phyloP scores from a whole-genome alignment of 106 monocot genomes.

The Xerophyta viscosa region DNA sequence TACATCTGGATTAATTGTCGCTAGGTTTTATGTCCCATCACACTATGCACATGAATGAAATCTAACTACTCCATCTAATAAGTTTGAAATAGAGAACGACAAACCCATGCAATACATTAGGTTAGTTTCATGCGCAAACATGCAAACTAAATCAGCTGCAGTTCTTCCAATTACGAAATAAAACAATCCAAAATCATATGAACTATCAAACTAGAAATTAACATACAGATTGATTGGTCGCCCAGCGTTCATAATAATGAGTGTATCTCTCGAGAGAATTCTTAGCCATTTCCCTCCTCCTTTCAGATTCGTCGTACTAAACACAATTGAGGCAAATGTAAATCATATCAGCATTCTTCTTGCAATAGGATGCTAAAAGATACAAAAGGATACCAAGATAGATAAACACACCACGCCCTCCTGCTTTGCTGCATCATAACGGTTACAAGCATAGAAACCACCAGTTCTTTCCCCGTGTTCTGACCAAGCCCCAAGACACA shows the following conservation, averaged over 20 bases:
- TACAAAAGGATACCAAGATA: neutral
- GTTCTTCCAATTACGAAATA: too few relatives aligned
- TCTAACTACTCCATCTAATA: too few relatives aligned
- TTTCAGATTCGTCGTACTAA: slow-evolving; percentile 85
- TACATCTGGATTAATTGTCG: too few relatives aligned
- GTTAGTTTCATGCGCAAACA: too few relatives aligned
- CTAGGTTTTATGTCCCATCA: too few relatives aligned
- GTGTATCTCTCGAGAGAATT: slow-evolving; percentile 84
- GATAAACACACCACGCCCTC: slow-evolving; percentile 53
- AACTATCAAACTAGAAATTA: neutral
- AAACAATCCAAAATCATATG: too few relatives aligned
- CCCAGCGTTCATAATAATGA: slow-evolving; percentile 88
- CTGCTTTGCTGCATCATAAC: slow-evolving; percentile 81
- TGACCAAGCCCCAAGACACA: slow-evolving; percentile 83
- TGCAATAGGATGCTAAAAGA: too few relatives aligned
- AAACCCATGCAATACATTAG: too few relatives aligned
- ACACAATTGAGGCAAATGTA: neutral
- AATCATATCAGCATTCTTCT: too few relatives aligned
- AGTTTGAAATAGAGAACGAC: too few relatives aligned
- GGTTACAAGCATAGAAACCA: slow-evolving; percentile 87
- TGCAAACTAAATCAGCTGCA: too few relatives aligned
- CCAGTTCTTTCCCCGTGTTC: slow-evolving; percentile 89
- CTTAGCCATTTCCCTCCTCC: slow-evolving; percentile 88
- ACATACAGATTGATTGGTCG: slow-evolving; percentile 71
- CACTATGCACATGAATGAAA: too few relatives aligned